A percentile compares a stretch with the other conserved stretches of the same genome.
These are phyloP conservation scores for Aspergillus fischeri DNA, from an alignment of 2,329 filamentous ascomycete species.

Conservation along the genomic window DNA sequence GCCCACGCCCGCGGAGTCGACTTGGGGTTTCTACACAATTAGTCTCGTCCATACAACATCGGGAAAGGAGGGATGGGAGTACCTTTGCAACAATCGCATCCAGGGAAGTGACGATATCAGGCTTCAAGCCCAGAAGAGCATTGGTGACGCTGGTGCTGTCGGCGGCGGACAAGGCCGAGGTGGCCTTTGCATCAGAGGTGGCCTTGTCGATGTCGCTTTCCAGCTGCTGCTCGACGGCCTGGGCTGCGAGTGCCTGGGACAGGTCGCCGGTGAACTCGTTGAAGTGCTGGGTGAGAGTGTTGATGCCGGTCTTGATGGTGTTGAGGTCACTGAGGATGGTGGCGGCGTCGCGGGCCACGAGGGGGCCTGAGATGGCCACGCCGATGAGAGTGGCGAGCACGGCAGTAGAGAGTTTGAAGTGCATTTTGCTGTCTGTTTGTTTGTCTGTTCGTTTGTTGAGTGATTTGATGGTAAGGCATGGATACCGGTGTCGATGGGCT, in stretches of 20 bases:
- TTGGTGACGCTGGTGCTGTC: conserved; percentile 8
- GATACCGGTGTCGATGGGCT: background rate
- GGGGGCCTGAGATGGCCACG: background rate
- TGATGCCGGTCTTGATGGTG: conserved; percentile 4
- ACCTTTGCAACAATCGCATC: conserved; percentile 7
- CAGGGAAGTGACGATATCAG: conserved; percentile 3
- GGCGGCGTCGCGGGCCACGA: conserved; percentile 1
- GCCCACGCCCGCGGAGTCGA: conserved; percentile 1
- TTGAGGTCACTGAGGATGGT: conserved; percentile 7
- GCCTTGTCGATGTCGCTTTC: conserved; percentile 4
- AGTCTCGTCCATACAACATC: background rate
- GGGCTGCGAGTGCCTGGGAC: background rate
- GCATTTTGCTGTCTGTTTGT: background rate
- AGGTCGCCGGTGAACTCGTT: conserved; percentile 5
- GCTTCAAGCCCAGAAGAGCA: conserved; percentile 4
- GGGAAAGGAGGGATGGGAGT: background rate
- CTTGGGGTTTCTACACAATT: conserved; percentile 2
- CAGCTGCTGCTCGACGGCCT: conserved; percentile 2
- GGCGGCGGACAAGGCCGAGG: background rate
- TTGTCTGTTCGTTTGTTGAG: no score
- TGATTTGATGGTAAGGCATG: background rate
- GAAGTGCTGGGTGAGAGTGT: conserved; percentile 1
- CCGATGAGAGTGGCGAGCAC: conserved; percentile 1
- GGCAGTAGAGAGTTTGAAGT: background rate
- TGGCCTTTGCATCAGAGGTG: conserved; percentile 3